Percentiles rank a stretch among this genome's conserved stretches.
Evolutionary conservation across 768 basidiomycete species (phyloP).

Genomic region (Dioszegia crocea): DNA sequence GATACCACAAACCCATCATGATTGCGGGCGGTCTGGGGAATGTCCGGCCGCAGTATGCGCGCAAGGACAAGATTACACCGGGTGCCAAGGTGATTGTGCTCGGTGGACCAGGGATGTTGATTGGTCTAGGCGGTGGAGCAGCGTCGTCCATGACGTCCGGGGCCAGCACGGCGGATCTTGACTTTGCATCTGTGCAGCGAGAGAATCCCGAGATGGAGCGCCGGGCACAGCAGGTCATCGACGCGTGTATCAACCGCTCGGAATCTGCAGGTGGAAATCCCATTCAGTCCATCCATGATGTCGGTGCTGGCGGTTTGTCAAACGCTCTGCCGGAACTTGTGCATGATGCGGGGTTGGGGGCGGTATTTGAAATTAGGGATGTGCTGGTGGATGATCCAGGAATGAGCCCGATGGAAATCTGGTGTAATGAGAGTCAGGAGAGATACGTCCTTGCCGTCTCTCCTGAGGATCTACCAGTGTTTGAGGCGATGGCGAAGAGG

Average conservation of each 20-base stretch:
- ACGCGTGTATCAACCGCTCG: slow-evolving; percentile 66
- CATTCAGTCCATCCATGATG: slow-evolving; percentile 95
- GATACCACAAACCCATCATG: slow-evolving; percentile 99
- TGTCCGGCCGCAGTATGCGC: slow-evolving; percentile 76
- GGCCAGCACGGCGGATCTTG: slow-evolving; percentile 81
- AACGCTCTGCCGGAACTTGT: slow-evolving; percentile 97
- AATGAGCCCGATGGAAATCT: slow-evolving; percentile 99
- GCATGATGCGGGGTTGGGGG: slow-evolving; percentile 90
- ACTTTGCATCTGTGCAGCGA: slow-evolving; percentile 95
- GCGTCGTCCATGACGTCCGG: slow-evolving; percentile 92
- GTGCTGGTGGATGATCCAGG: slow-evolving; percentile 84
- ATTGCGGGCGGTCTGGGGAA: slow-evolving; percentile 95
- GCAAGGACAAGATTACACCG: slow-evolving; percentile 68
- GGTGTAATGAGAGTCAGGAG: slow-evolving; percentile 99
- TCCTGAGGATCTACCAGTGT: slow-evolving; percentile 58
- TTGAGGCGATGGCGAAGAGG: slow-evolving; percentile 72
- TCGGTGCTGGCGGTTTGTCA: slow-evolving; percentile 92
- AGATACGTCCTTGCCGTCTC: slow-evolving; percentile 91
- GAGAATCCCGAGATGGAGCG: slow-evolving; percentile 99
- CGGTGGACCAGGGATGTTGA: slow-evolving; percentile 92
- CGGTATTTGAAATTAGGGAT: slow-evolving; percentile 86
- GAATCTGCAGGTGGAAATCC: slow-evolving; percentile 58
- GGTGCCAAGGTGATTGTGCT: slow-evolving; percentile 87
- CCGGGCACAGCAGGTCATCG: slow-evolving; percentile 94
- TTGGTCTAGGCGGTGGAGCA: slow-evolving; percentile 93